Conservation (phyloP, 2,329 filamentous ascomycete genomes). For the Aspergillus aculeatus region DNA sequence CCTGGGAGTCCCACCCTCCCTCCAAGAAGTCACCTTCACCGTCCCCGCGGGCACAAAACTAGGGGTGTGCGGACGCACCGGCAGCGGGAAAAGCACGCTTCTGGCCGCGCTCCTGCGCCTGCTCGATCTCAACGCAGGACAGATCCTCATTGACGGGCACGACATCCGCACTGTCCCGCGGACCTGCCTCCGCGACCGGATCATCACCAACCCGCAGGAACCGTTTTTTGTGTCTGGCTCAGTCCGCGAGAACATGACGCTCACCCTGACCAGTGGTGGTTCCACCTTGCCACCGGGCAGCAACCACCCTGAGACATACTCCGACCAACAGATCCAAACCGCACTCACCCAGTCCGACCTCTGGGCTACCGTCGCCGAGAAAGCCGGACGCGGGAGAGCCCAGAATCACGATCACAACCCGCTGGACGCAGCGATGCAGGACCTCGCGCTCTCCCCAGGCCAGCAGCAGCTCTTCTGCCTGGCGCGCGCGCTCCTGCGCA, state of each 20-base stretch:
- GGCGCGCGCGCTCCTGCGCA: too few species aligned
- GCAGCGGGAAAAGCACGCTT: slow-evolving; percentile 27
- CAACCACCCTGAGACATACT: too few species aligned
- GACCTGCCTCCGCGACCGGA: slow-evolving; percentile 12
- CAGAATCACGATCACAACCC: too few species aligned
- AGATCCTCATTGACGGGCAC: slow-evolving; percentile 25
- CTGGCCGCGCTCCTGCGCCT: slow-evolving; percentile 26
- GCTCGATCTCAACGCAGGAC: slow-evolving; percentile 25
- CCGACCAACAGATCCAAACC: too few species aligned
- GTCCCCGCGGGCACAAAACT: slow-evolving; percentile 32
- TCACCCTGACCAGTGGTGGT: not conserved
- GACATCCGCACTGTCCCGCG: slow-evolving; percentile 22
- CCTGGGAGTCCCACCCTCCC: slow-evolving; percentile 1
- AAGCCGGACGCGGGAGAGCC: too few species aligned
- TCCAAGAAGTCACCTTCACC: slow-evolving; percentile 26
- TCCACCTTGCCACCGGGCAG: too few species aligned
- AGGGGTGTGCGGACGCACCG: slow-evolving; percentile 33
- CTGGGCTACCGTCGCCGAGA: too few species aligned
- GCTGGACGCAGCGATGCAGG: too few species aligned
- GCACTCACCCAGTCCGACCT: too few species aligned
- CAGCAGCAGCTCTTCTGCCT: too few species aligned
- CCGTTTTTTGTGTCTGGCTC: slow-evolving; percentile 22
- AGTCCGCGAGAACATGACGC: slow-evolving; percentile 29
- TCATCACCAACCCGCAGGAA: slow-evolving; percentile 27
- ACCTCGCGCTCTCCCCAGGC: too few species aligned